Evolutionary conservation across 78 protist genomes (phyloP), one percentile per base, ranked within the genome.

Genomic region (Speleostelium caveatum): DNA sequence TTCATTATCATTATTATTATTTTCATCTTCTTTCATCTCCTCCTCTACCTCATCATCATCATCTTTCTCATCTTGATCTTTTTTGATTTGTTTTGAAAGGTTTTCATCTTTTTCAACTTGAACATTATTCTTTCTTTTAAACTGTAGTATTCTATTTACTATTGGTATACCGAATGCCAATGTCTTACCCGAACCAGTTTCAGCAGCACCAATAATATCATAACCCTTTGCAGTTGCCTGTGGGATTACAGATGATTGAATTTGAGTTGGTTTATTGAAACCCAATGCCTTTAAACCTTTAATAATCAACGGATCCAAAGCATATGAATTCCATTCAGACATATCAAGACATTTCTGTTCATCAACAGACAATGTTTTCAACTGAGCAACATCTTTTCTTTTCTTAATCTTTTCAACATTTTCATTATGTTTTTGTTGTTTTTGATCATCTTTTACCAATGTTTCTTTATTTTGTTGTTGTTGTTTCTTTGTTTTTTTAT

Each of bases 141-240:
- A 71, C 42, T 67, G 36, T 65, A 94, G 51, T 35, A 94, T 67
- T 24, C 63, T 89, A 38, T 92, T 73, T n/a, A 92, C 30, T 73
- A 92, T 79, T 73, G 98, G 98, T 19, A 96, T 71, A 28, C 92
- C 95, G 62, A 96, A 96, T n/a, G 97, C 96, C 16, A 96, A 86
- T 19, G 98, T 96, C 77, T 96, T 96, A 32, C 98, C 98, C 2
- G 96, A 93, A 56, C 98, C 97, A 59, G 95, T 92, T 63, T 92
- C 86, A 14, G 95, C 95, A 21, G 95, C 95, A 75, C 95, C 95
- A 66, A 92, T 78, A 62, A 92, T 59, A 79, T 92, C 95, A 35
- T 56, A 45, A 17, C 88, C 89, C 17, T 49, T 28, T 26, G 61
- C 22, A 41, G 83, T 17, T 22, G 95, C 77, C 30, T 51, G 56